A percentile compares a stretch with the other conserved stretches of the same genome.
These are phyloP conservation scores for Xylaria digitata DNA, from an alignment of 2,329 filamentous ascomycete genomes.

Conservation along the genomic window DNA sequence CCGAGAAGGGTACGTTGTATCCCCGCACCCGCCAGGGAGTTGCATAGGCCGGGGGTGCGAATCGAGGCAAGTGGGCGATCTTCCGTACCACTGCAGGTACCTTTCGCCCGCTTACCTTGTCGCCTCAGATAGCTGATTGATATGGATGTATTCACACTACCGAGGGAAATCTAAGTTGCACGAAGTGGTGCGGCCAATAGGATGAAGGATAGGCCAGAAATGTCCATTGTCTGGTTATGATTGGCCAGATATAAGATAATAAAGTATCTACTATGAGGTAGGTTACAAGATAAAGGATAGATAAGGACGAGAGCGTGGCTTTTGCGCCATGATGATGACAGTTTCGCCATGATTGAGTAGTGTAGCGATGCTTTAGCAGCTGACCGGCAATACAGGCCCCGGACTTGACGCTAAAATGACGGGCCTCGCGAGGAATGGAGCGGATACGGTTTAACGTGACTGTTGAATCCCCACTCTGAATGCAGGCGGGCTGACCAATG, in stretches of 20 bases:
- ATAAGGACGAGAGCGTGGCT: not conserved
- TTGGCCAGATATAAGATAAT: slow-evolving; percentile 2
- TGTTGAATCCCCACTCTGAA: not conserved
- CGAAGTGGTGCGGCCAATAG: not conserved
- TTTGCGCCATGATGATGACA: slow-evolving; percentile 32
- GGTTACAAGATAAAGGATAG: not conserved
- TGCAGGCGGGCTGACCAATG: slow-evolving; percentile 22
- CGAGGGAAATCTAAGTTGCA: not conserved
- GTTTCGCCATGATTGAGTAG: slow-evolving; percentile 20
- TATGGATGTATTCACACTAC: no score
- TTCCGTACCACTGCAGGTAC: slow-evolving; percentile 35
- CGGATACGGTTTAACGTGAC: slow-evolving; percentile 22
- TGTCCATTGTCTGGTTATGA: not conserved
- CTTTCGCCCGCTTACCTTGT: slow-evolving; percentile 11
- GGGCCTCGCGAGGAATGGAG: slow-evolving; percentile 13
- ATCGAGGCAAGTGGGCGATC: slow-evolving; percentile 37
- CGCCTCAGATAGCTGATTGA: not conserved
- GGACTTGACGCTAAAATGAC: slow-evolving; percentile 32
- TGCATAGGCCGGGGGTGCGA: slow-evolving; percentile 35
- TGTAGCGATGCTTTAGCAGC: slow-evolving; percentile 2
- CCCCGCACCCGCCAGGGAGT: slow-evolving; percentile 36
- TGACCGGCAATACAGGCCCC: slow-evolving; percentile 6
- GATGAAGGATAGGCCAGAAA: not conserved
- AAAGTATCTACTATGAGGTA: no score
- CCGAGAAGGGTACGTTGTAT: slow-evolving; percentile 21